Percentiles rank a stretch among this genome's conserved stretches.
phyloP scores from a whole-genome alignment of 2,329 filamentous ascomycete genomes.

The Metarhizium album region DNA sequence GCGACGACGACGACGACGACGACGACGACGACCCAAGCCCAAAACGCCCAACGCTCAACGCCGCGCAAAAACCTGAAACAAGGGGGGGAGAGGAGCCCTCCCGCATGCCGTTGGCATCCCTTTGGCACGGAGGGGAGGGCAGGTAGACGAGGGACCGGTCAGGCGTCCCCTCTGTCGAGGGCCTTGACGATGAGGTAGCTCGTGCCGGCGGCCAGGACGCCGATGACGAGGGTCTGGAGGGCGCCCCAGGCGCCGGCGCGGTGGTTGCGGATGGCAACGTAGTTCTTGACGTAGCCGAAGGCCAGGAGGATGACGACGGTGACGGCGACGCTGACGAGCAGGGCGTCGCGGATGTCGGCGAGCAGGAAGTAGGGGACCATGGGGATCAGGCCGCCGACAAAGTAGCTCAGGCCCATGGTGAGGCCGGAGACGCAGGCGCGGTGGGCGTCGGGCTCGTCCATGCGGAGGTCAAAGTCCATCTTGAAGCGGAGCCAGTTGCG shows the following conservation, averaged over 20 bases:
- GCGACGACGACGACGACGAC: no score
- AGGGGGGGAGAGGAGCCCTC: no score
- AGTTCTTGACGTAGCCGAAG: conserved; percentile 58
- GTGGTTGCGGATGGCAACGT: conserved; percentile 38
- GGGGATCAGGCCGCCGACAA: conserved; percentile 60
- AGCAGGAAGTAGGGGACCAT: conserved; percentile 59
- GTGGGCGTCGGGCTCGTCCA: conserved; percentile 32
- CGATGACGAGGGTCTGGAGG: conserved; percentile 53
- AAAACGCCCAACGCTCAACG: no score
- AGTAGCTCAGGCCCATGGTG: conserved; percentile 59
- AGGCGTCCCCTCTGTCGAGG: conserved; percentile 29
- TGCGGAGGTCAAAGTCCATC: conserved; percentile 46
- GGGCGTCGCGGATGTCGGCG: conserved; percentile 30
- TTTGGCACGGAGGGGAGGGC: no score
- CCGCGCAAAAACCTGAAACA: no score
- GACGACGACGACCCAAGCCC: no score
- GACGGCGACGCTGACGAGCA: conserved; percentile 49
- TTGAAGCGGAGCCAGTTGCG: conserved; percentile 45
- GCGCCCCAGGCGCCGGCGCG: conserved; percentile 47
- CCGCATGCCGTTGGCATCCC: no score
- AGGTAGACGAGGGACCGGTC: no score
- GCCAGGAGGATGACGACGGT: conserved; percentile 49
- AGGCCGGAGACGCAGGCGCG: conserved; percentile 45
- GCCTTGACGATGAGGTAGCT: conserved; percentile 51
- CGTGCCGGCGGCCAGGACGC: conserved; percentile 53